Evolutionary conservation across 208 protist genomes (phyloP), one percentile per base, ranked within the genome.

Genomic region (Leishmania aethiopica): DNA sequence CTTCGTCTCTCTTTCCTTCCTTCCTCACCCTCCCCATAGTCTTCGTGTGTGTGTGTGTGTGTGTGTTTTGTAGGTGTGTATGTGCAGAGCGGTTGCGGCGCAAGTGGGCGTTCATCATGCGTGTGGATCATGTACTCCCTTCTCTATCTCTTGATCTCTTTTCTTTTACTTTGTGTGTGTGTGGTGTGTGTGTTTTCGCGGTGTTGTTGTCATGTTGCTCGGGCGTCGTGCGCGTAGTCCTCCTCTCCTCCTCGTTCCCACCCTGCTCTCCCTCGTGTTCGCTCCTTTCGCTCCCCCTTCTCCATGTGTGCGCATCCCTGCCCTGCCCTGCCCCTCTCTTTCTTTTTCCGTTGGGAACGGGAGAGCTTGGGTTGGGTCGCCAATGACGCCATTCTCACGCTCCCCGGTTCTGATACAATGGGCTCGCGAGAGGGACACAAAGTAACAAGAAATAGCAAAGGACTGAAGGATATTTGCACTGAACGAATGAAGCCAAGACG

Each of bases 61-160:
- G 37, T n/a, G 67, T 49, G 28, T 13, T n/a, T 11, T 71, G 22
- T 45, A 80, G 11, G 69, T 69, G 40, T 37, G 67, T 32, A 75
- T 78, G 59, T n/a, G 17, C 32, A 81, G 67, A 81, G 11, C 13
- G 17, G 51, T 60, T 76, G 37, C n/a, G 6, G 28, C 42, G n/a
- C 37, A 67, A 22, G 35, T 51, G 45, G 32, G 62, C 32, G 59
- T 51, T 32, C 19, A 75, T 19, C 49, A 42, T 49, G 45, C 49
- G 51, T 28, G 22, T 3, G 37, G 22, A n/a, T 53, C 28, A 40
- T 40, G 10, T 37, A 35, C 72, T 47, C 72, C 49, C 49, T 25
- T 47, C 69, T 15, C 75, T 11, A 8, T 49, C 35, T 55, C 45
- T n/a, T 73, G 22, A 22, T 77, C n/a, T 51, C 19, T 35, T 28